phyloP scores from a whole-genome alignment of 1,284 basidiomycete species.

The Naganishia sp. region DNA sequence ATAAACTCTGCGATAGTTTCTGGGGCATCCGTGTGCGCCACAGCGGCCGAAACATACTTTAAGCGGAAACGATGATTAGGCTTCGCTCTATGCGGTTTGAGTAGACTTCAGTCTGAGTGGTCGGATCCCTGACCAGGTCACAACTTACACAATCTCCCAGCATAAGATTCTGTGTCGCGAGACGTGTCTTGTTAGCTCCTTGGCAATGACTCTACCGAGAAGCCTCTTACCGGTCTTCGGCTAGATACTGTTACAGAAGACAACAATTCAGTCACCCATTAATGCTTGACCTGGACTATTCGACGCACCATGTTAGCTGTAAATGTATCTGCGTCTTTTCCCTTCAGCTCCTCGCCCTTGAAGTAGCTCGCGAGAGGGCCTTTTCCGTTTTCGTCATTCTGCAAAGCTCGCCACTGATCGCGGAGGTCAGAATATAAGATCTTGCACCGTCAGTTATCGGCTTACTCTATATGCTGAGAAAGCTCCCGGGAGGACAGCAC shows the following conservation, averaged over 20 bases:
- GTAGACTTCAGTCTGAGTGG: constrained; percentile 24
- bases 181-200: neutral
- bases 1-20: constrained; percentile 94
- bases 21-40: constrained; percentile 96
- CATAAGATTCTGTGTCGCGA: constrained; percentile 81
- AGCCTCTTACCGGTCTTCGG: constrained; percentile 63
- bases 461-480: constrained; percentile 77
- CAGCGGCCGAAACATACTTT: constrained; percentile 92
- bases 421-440: neutral
- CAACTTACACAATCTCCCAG: constrained; percentile 76
- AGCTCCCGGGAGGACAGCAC: constrained; percentile 75
- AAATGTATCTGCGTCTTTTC: constrained; percentile 90
- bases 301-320: constrained; percentile 64
- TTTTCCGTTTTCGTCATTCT: constrained; percentile 79
- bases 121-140: neutral
- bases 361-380: constrained; percentile 95
- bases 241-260: constrained; percentile 62
- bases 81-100: constrained; percentile 64
- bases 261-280: constrained; percentile 21
- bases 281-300: no score
- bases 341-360: constrained; percentile 89
- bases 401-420: constrained; percentile 55
- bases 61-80: constrained; percentile 86
- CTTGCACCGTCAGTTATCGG: neutral
- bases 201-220: no score